Evolutionary conservation across 129 eudicot genomes (phyloP).

Genomic region (Flaveria bidentis): DNA sequence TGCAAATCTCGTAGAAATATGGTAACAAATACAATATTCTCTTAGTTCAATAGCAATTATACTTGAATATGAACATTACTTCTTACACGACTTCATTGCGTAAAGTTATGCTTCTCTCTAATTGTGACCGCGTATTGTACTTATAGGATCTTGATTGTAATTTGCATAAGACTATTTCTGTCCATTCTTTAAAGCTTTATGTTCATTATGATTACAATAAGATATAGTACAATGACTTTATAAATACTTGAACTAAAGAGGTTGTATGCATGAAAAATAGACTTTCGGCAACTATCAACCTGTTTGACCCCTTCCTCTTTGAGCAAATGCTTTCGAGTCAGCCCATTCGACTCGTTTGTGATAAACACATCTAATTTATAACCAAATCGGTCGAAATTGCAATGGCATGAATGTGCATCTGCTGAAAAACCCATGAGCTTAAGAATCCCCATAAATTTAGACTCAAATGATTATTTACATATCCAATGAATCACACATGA

Average conservation of each 20-base stretch:
- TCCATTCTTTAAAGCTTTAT: background rate
- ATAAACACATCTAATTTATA: background rate
- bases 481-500: slow-evolving; percentile 80
- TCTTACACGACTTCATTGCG: slow-evolving; percentile 5
- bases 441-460: slow-evolving; percentile 33
- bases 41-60: background rate
- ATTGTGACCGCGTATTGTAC: slow-evolving; percentile 10
- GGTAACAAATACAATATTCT: background rate
- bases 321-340: background rate
- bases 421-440: slow-evolving; percentile 25
- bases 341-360: background rate
- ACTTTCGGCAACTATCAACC: background rate
- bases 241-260: background rate
- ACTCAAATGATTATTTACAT: slow-evolving; percentile 46
- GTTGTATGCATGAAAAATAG: background rate
- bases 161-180: background rate
- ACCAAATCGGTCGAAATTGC: background rate
- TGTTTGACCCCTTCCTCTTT: background rate
- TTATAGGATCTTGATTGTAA: slow-evolving; percentile 17
- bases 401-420: slow-evolving; percentile 9
- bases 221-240: background rate
- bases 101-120: slow-evolving; percentile 1
- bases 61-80: slow-evolving; percentile 21
- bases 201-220: background rate
- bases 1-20: slow-evolving; percentile 18